These are phyloP conservation scores for Neonectria faginata DNA, from an alignment of 2,329 filamentous ascomycete genomes.

Conservation along the genomic window DNA sequence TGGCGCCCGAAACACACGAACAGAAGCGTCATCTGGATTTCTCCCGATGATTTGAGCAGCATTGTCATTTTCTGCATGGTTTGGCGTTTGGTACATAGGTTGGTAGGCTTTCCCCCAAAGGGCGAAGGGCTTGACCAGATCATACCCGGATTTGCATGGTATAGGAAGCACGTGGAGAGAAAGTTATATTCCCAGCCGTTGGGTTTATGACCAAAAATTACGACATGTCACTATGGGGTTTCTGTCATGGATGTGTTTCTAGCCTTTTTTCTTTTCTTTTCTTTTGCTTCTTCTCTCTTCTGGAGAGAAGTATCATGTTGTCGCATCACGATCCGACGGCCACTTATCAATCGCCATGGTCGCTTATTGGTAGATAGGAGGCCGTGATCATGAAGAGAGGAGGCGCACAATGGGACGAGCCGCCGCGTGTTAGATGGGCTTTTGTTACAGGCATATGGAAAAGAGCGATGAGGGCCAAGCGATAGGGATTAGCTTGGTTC, in stretches of 20 bases:
- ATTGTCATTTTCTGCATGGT: constrained; percentile 43
- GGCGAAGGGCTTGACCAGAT: constrained; percentile 39
- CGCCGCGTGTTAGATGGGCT: constrained; percentile 39
- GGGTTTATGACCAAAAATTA: constrained; percentile 14
- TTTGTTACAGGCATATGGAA: constrained; percentile 31
- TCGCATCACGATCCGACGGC: constrained; percentile 9
- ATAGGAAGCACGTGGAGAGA: constrained; percentile 42
- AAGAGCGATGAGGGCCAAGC: constrained; percentile 33
- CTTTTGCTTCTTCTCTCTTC: constrained; percentile 10
- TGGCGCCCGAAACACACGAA: constrained; percentile 27
- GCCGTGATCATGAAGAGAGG: constrained; percentile 20
- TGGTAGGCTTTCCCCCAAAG: constrained; percentile 30
- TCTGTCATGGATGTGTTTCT: constrained; percentile 22
- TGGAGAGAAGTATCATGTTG: constrained; percentile 17
- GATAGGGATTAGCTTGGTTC: constrained; percentile 33
- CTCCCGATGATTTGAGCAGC: constrained; percentile 38
- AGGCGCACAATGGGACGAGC: constrained; percentile 29
- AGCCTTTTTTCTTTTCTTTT: constrained; percentile 9
- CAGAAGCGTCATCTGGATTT: constrained; percentile 34
- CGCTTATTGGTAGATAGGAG: constrained; percentile 5
- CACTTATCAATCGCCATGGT: constrained; percentile 1
- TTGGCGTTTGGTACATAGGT: constrained; percentile 46
- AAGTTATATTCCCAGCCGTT: constrained; percentile 33
- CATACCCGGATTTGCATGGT: constrained; percentile 47
- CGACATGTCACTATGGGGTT: constrained; percentile 20